phyloP scores from a whole-genome alignment of 2,329 filamentous ascomycete genomes.

The Pseudocercospora ulei region DNA sequence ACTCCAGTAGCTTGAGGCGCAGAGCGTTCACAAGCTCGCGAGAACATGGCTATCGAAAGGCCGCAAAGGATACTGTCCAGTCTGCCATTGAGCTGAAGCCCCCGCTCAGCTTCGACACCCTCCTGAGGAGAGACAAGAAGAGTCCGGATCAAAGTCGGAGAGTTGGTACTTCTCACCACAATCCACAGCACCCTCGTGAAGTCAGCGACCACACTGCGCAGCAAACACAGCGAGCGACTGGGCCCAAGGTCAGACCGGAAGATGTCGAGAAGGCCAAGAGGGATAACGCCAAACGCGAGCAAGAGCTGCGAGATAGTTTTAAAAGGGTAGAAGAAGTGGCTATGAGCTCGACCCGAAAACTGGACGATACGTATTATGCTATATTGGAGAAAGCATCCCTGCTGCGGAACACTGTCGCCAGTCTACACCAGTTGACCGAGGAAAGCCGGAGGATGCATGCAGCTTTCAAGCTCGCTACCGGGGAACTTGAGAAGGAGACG shows the following conservation, averaged over 20 bases:
- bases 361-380: conserved; percentile 66
- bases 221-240: conserved; percentile 13
- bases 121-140: conserved; percentile 35
- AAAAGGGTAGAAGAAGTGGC: conserved; percentile 43
- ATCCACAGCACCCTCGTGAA: conserved; percentile 1
- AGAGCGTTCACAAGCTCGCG: conserved; percentile 20
- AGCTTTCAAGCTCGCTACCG: conserved; percentile 51
- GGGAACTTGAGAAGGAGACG: conserved; percentile 52
- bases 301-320: conserved; percentile 36
- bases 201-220: conserved; percentile 6
- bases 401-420: conserved; percentile 55
- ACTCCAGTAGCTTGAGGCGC: conserved; percentile 21
- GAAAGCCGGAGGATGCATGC: conserved; percentile 43
- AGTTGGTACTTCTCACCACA: conserved; percentile 18
- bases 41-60: conserved; percentile 23
- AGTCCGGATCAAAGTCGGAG: conserved; percentile 23
- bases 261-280: conserved; percentile 36
- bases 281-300: conserved; percentile 36
- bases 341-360: conserved; percentile 54
- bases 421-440: conserved; percentile 57
- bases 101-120: conserved; percentile 39
- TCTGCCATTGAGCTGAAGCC: conserved; percentile 40
- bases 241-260: conserved; percentile 32
- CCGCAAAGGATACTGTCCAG: conserved; percentile 38
- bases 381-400: conserved; percentile 58